A percentile compares a stretch with the other conserved stretches of the same genome.
Evolutionary conservation across 352 stramenopile species (phyloP).

Genomic region (Globisporangium paddicum): DNA sequence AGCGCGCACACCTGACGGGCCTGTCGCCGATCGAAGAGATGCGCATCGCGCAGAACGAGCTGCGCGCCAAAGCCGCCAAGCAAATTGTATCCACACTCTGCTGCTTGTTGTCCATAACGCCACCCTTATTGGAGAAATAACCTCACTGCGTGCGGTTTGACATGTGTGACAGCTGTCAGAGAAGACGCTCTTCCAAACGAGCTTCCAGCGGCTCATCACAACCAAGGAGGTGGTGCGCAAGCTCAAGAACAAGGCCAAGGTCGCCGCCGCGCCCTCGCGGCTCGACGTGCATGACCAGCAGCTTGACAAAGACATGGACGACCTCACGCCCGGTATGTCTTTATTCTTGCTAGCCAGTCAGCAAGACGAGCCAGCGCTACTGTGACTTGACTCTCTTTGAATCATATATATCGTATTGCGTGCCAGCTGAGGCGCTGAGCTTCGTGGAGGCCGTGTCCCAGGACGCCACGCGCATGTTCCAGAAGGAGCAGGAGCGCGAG

Average conservation of each 20-base stretch:
- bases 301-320: conserved; percentile 63
- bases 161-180: conserved; percentile 14
- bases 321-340: conserved; percentile 63
- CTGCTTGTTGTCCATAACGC: no score
- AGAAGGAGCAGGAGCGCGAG: conserved; percentile 79
- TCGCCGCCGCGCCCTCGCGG: conserved; percentile 30
- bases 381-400: no score
- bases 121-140: no score
- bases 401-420: no score
- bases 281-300: conserved; percentile 26
- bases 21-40: conserved; percentile 85
- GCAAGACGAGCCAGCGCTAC: no score
- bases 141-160: no score
- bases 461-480: conserved; percentile 86
- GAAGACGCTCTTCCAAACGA: conserved; percentile 29
- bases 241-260: conserved; percentile 51
- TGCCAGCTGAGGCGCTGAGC: conserved; percentile 58
- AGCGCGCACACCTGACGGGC: conserved; percentile 63
- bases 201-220: conserved; percentile 53
- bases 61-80: conserved; percentile 62
- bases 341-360: no score
- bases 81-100: conserved; percentile 25
- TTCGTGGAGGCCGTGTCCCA: conserved; percentile 74
- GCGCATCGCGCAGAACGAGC: conserved; percentile 73
- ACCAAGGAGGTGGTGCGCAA: conserved; percentile 54